Conservation (phyloP, 306 rosid genomes). For the Luffa acutangula region DNA sequence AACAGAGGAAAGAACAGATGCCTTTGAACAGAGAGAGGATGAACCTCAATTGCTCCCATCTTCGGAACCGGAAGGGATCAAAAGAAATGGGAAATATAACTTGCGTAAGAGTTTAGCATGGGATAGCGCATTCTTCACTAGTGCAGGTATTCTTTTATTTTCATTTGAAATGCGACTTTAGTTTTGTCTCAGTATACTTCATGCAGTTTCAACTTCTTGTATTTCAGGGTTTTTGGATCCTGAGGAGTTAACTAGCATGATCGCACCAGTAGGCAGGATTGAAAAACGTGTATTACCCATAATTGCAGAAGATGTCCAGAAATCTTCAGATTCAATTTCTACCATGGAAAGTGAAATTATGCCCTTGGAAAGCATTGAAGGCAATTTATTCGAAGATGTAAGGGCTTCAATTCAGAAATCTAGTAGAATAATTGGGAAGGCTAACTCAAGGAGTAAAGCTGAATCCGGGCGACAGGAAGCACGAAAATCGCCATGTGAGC, state of each 20-base stretch:
- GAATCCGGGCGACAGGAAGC: slow-evolving; percentile 12
- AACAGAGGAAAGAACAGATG: slow-evolving; percentile 34
- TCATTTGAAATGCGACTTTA: not conserved
- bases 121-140: slow-evolving; percentile 90
- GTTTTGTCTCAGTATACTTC: not conserved
- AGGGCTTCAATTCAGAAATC: slow-evolving; percentile 98
- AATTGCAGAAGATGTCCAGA: slow-evolving; percentile 60
- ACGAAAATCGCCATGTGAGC: slow-evolving; percentile 32
- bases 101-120: slow-evolving; percentile 94
- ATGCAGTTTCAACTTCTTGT: slow-evolving; percentile 6
- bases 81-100: slow-evolving; percentile 53
- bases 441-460: slow-evolving; percentile 20
- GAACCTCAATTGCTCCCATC: slow-evolving; percentile 37
- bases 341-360: slow-evolving; percentile 62
- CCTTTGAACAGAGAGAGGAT: slow-evolving; percentile 29
- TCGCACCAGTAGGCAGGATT: slow-evolving; percentile 53
- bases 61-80: slow-evolving; percentile 27
- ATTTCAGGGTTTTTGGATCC: slow-evolving; percentile 79
- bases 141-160: slow-evolving; percentile 52
- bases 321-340: slow-evolving; percentile 67
- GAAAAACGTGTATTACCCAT: slow-evolving; percentile 35
- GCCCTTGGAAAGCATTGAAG: slow-evolving; percentile 52
- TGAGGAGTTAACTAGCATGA: slow-evolving; percentile 78
- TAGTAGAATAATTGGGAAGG: slow-evolving; percentile 17
- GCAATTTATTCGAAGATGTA: slow-evolving; percentile 64